These are phyloP conservation scores for Parathielavia hyrcaniae DNA, from an alignment of 495 filamentous ascomycete species.

Conservation along the genomic window DNA sequence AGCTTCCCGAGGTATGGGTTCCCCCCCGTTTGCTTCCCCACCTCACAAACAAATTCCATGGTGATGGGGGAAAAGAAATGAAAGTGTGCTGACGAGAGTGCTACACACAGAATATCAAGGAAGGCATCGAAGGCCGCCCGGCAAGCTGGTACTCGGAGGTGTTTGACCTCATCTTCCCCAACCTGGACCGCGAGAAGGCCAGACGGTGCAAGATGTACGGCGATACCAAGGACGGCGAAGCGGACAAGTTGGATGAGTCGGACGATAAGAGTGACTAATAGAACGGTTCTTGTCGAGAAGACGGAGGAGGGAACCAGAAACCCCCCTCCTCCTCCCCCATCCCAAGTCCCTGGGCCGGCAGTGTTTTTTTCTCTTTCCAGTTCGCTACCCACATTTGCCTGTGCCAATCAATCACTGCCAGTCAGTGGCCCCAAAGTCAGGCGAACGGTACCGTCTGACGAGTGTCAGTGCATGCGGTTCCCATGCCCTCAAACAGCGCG, in stretches of 20 bases:
- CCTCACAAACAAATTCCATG: no score
- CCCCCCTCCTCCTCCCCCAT: not conserved
- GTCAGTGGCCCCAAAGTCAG: no score
- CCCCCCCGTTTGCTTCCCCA: not conserved
- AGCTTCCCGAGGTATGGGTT: constrained; percentile 82
- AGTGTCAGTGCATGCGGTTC: no score
- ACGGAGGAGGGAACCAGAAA: not conserved
- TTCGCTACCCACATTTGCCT: no score
- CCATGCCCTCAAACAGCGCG: not conserved
- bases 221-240: constrained; percentile 49
- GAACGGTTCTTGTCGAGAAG: not conserved
- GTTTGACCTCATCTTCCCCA: constrained; percentile 82
- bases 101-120: constrained; percentile 91
- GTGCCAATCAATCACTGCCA: no score
- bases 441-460: no score
- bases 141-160: constrained; percentile 93
- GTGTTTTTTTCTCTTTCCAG: no score
- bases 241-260: constrained; percentile 22
- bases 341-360: no score
- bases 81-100: constrained; percentile 32
- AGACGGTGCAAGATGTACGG: constrained; percentile 60
- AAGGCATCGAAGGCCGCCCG: constrained; percentile 83
- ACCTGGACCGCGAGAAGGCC: constrained; percentile 66
- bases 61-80: no score
- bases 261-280: constrained; percentile 33